Conservation (phyloP, 2,329 filamentous ascomycete genomes). For the Chaetomium strumarium region DNA sequence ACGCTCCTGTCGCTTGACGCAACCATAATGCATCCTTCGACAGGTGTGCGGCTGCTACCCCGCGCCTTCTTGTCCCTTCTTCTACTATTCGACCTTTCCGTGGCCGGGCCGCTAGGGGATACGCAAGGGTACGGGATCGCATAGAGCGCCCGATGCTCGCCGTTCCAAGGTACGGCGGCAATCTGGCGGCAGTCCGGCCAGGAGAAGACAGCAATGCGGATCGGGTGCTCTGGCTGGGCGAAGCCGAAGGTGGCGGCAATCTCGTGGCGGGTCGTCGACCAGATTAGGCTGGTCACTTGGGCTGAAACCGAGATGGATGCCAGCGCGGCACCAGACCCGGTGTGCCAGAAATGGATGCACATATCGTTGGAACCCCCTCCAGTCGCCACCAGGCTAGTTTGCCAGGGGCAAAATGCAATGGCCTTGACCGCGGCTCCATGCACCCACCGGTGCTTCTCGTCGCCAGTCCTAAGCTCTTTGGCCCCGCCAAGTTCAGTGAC, state of each 20-base stretch:
- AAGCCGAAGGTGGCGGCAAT: slow-evolving; percentile 94
- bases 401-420: slow-evolving; percentile 95
- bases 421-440: slow-evolving; percentile 92
- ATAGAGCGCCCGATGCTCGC: slow-evolving; percentile 73
- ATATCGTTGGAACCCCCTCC: slow-evolving; percentile 92
- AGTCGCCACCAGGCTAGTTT: slow-evolving; percentile 77
- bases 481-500: slow-evolving; percentile 31
- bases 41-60: slow-evolving; percentile 44
- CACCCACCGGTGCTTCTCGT: slow-evolving; percentile 65
- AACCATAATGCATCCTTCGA: slow-evolving; percentile 82
- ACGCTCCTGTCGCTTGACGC: slow-evolving; percentile 88
- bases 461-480: slow-evolving; percentile 46
- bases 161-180: slow-evolving; percentile 77
- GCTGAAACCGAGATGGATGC: slow-evolving; percentile 89
- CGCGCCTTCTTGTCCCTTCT: slow-evolving; percentile 32
- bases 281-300: slow-evolving; percentile 88
- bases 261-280: slow-evolving; percentile 78
- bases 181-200: slow-evolving; percentile 90
- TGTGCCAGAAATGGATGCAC: slow-evolving; percentile 94
- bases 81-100: slow-evolving; percentile 9
- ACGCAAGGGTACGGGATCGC: slow-evolving; percentile 74
- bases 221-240: slow-evolving; percentile 80
- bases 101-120: slow-evolving; percentile 26
- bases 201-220: slow-evolving; percentile 84
- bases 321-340: slow-evolving; percentile 71